phyloP scores from a whole-genome alignment of 2,329 filamentous ascomycete genomes.

The Mycosphaerella sp. region DNA sequence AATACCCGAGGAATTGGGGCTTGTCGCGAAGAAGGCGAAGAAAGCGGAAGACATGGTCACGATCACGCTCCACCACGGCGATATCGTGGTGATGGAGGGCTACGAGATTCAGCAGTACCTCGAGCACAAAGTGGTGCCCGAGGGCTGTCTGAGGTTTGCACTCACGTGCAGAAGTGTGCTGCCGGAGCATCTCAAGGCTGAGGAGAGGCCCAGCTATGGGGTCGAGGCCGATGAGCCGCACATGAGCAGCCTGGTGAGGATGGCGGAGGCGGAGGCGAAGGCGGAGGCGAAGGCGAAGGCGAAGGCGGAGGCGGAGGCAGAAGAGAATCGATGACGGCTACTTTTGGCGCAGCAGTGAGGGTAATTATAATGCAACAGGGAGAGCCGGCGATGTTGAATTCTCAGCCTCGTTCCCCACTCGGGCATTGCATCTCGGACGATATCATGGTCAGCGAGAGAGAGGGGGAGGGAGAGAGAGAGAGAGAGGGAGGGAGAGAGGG shows the following conservation, averaged over 20 bases:
- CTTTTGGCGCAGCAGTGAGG: too few species aligned
- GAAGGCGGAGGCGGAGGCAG: not conserved
- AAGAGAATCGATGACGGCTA: too few species aligned
- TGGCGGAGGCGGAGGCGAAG: slow-evolving; percentile 2
- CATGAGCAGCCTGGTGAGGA: slow-evolving; percentile 16
- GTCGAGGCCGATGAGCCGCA: slow-evolving; percentile 32
- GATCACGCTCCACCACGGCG: slow-evolving; percentile 53
- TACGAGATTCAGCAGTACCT: slow-evolving; percentile 52
- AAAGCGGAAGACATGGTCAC: slow-evolving; percentile 36
- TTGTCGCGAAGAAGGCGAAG: slow-evolving; percentile 30
- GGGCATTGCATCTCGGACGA: too few species aligned
- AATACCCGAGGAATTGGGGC: slow-evolving; percentile 35
- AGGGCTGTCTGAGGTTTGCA: slow-evolving; percentile 50
- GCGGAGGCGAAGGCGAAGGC: not conserved
- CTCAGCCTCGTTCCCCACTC: too few species aligned
- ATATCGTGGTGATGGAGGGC: slow-evolving; percentile 60
- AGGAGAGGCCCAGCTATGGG: slow-evolving; percentile 36
- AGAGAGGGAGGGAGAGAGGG: too few species aligned
- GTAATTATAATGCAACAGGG: too few species aligned
- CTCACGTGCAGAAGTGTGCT: slow-evolving; percentile 51
- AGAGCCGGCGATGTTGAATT: too few species aligned
- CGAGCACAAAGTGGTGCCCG: slow-evolving; percentile 52
- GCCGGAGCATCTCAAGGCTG: slow-evolving; percentile 37
- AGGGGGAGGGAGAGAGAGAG: too few species aligned
- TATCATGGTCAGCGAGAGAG: too few species aligned